Evolutionary conservation across 202 grass and related monocot genomes (phyloP).

Genomic region (Sporobolus alterniflorus): DNA sequence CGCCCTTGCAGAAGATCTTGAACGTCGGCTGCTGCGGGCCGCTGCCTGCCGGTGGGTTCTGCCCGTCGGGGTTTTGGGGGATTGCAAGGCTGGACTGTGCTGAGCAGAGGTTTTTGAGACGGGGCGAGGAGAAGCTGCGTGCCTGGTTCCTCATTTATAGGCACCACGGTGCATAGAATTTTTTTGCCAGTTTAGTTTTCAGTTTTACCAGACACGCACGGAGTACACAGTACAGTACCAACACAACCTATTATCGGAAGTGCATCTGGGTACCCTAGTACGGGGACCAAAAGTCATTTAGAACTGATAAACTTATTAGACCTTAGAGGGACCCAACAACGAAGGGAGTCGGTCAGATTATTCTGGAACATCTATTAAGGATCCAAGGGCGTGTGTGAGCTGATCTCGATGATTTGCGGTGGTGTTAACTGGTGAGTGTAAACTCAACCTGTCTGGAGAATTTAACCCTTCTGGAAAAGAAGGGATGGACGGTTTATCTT

Average conservation of each 20-base stretch:
- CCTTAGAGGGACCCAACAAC: too few species aligned
- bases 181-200: too few species aligned
- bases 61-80: conserved; percentile 38
- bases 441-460: not conserved
- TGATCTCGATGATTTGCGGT: not conserved
- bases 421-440: not conserved
- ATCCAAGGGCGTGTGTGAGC: not conserved
- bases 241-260: too few species aligned
- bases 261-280: too few species aligned
- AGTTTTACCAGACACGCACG: too few species aligned
- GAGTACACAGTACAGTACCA: too few species aligned
- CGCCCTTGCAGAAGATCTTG: conserved; percentile 84
- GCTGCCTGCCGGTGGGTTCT: conserved; percentile 35
- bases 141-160: conserved; percentile 35
- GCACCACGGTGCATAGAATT: too few species aligned
- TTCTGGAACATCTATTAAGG: too few species aligned
- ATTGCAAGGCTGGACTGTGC: not conserved
- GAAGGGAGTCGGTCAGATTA: too few species aligned
- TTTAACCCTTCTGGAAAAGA: not conserved
- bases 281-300: too few species aligned
- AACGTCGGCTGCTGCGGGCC: conserved; percentile 60
- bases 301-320: too few species aligned
- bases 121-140: conserved; percentile 24
- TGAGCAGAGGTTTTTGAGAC: not conserved
- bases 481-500: not conserved